Conservation (phyloP, 2,329 filamentous ascomycete species). For the Cytospora schulzeri region DNA sequence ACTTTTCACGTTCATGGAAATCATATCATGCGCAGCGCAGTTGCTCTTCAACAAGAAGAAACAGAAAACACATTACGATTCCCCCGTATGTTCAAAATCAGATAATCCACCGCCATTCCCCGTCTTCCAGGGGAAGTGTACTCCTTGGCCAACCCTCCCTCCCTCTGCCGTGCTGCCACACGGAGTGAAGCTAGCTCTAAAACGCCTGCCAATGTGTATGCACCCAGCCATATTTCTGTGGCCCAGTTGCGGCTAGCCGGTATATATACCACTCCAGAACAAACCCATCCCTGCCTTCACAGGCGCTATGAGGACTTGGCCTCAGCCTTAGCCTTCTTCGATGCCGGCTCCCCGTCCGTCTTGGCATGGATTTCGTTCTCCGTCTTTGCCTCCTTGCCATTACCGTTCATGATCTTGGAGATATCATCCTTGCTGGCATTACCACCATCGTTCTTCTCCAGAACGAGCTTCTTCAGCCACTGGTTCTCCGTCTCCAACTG, state of each 20-base stretch:
- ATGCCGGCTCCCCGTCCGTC: constrained; percentile 18
- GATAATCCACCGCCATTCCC: constrained; percentile 7
- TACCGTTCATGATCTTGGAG: constrained; percentile 54
- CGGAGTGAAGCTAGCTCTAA: constrained; percentile 6
- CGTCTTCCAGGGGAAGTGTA: constrained; percentile 16
- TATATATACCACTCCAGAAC: constrained; percentile 8
- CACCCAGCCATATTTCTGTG: constrained; percentile 16
- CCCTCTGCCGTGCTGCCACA: constrained; percentile 12
- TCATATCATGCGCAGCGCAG: not conserved
- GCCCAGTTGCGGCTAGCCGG: constrained; percentile 14
- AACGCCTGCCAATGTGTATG: constrained; percentile 26
- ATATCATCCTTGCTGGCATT: constrained; percentile 49
- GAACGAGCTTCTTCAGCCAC: constrained; percentile 78
- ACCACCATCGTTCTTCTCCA: constrained; percentile 74
- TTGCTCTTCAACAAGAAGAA: not conserved
- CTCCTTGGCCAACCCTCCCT: constrained; percentile 12
- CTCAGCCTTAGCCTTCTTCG: constrained; percentile 16
- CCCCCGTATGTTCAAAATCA: constrained; percentile 13
- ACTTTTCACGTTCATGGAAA: not conserved
- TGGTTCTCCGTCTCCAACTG: constrained; percentile 84
- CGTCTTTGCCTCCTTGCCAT: constrained; percentile 42
- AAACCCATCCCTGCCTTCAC: not conserved
- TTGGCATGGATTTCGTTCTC: constrained; percentile 32
- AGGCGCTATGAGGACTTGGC: constrained; percentile 22
- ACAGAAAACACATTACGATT: constrained; percentile 11